A percentile compares a stretch with the other conserved stretches of the same genome.
phyloP scores from a whole-genome alignment of 805 yeast species.

The Candida nitratophila region DNA sequence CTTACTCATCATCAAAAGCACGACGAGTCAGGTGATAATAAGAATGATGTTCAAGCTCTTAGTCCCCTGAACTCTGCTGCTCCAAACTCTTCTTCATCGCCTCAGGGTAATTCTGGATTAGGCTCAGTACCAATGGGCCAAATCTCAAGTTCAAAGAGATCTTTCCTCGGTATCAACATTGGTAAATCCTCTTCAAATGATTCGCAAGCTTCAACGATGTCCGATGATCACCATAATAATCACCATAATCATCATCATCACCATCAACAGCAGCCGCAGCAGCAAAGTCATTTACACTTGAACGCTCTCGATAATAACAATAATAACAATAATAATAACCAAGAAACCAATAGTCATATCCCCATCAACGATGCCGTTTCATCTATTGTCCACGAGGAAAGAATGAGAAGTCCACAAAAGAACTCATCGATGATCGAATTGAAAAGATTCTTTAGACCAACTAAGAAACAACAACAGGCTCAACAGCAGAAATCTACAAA shows the following conservation, averaged over 20 bases:
- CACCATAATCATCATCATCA: no score
- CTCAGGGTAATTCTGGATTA: not conserved
- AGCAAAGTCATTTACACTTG: slow-evolving; percentile 1
- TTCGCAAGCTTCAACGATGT: slow-evolving; percentile 17
- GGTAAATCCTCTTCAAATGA: slow-evolving; percentile 25
- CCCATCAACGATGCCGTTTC: no score
- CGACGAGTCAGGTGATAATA: slow-evolving; percentile 1
- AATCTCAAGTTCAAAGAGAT: slow-evolving; percentile 18
- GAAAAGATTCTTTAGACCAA: slow-evolving; percentile 65
- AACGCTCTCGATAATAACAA: not conserved
- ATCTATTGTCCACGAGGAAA: not conserved
- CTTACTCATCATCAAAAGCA: slow-evolving; percentile 11
- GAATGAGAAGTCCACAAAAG: not conserved
- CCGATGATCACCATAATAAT: slow-evolving; percentile 19
- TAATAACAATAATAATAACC: not conserved
- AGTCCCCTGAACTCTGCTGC: not conserved
- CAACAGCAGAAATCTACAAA: slow-evolving; percentile 12
- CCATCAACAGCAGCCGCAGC: not conserved
- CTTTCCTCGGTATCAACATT: slow-evolving; percentile 22
- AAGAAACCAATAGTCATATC: no score
- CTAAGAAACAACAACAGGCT: slow-evolving; percentile 18
- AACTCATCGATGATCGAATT: slow-evolving; percentile 57
- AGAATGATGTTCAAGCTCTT: not conserved
- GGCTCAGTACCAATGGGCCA: slow-evolving; percentile 13
- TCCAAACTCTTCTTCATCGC: not conserved